Base-by-base conservation (phyloP, 1,139 yeast genomes). In the Blastobotrys aristatus region DNA sequence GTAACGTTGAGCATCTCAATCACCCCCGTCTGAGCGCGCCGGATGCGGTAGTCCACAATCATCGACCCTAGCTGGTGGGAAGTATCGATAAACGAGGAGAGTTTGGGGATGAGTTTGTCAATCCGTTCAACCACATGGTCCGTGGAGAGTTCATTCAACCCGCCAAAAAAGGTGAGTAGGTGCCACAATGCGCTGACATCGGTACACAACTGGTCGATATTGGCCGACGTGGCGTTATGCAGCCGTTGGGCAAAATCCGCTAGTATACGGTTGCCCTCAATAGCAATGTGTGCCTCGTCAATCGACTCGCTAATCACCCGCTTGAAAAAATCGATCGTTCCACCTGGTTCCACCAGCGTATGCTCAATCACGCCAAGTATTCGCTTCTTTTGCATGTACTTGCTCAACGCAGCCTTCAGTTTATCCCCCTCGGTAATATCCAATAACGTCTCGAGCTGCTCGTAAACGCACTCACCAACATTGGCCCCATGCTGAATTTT, bases 161-260 rank as follows among this genome's bases (percentile, higher is more conserved):
- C 46, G 14, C 41, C 40, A 30, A 43, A 43, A 21, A 43, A 43
- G 2, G 37, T 30, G 16, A 36, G 36, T 14, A 43, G 17, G 14
- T 27, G 21, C 40, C 40, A 36, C 16, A 43, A 36, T 14, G 32
- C 36, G 10, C 17, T 10, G 21, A 43, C 35, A 14, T 29, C 22
- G 34, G 20, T 4, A 24, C 41, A 43, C n/a, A 43, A n/a, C n/a
- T 36, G 35, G 35, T 43, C 46, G 22, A 43, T 43, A 24, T 26
- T 29, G 11, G 34, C n/a, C 8, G 29, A 3, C 5, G 36, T 36
- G 17, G 41, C 16, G 22, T 14, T 17, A 21, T 43, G 36, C 4
- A 43, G n/a, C 24, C 11, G 13, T 20, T 43, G 36, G 8, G 46
- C 46, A n/a, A 43, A 17, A 10, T 22, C 41, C 4, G 41, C 41